These are phyloP conservation scores for Vitis hybrid DNA, from an alignment of 177 flowering plant species.

Conservation along the genomic window DNA sequence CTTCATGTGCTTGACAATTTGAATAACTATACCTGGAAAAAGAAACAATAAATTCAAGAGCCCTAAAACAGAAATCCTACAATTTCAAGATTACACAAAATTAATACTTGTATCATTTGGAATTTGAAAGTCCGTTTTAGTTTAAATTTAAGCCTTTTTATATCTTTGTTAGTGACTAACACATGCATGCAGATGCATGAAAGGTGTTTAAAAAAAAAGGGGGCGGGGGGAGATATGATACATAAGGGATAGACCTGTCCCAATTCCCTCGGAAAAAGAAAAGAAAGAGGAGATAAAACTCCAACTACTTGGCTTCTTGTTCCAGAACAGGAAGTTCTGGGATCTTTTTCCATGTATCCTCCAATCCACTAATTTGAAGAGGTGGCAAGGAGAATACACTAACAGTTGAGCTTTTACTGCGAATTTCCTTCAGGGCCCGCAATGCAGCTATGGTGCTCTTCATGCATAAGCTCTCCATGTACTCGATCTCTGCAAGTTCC, in stretches of 20 bases:
- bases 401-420: constrained; percentile 83
- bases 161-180: constrained; percentile 31
- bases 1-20: no score
- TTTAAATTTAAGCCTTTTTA: constrained; percentile 7
- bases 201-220: background rate
- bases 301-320: constrained; percentile 58
- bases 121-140: background rate
- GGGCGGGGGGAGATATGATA: background rate
- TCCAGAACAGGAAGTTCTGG: constrained; percentile 59
- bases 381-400: constrained; percentile 87
- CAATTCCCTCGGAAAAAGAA: background rate
- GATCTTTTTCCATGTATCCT: constrained; percentile 63
- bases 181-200: constrained; percentile 18
- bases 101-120: background rate
- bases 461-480: constrained; percentile 70
- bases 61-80: background rate
- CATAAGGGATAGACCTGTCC: background rate
- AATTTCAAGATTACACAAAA: constrained; percentile 1
- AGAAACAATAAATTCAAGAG: background rate
- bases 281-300: background rate
- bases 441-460: constrained; percentile 74
- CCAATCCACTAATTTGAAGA: constrained; percentile 53
- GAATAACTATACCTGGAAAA: no score
- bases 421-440: constrained; percentile 65
- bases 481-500: constrained; percentile 69